Conservation (phyloP, 805 yeast genomes). For the Priceomyces fermenticarens region DNA sequence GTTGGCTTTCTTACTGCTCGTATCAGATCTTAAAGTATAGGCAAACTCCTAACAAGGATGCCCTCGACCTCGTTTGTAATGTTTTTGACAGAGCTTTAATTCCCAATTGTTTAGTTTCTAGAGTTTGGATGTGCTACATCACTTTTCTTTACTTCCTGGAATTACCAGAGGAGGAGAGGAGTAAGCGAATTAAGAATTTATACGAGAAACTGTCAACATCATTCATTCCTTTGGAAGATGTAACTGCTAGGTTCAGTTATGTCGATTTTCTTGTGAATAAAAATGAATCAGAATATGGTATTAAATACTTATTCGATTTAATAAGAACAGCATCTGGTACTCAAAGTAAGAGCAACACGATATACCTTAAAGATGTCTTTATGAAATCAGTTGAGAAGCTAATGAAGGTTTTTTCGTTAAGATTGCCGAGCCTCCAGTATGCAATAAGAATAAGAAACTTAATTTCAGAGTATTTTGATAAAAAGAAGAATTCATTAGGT, state of each 20-base stretch:
- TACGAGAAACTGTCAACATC: slow-evolving; percentile 52
- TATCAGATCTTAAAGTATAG: slow-evolving; percentile 41
- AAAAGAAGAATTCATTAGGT: slow-evolving; percentile 6
- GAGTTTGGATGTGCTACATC: slow-evolving; percentile 68
- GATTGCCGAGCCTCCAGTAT: slow-evolving; percentile 6
- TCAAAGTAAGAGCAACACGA: not conserved
- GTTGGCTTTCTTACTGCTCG: slow-evolving; percentile 65
- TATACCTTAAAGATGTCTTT: slow-evolving; percentile 17
- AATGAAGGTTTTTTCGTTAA: slow-evolving; percentile 9
- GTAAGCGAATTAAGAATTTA: slow-evolving; percentile 34
- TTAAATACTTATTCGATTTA: slow-evolving; percentile 25
- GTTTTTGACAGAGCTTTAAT: slow-evolving; percentile 73
- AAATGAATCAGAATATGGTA: slow-evolving; percentile 17
- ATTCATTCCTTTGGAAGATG: slow-evolving; percentile 31
- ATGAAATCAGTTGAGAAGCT: slow-evolving; percentile 11
- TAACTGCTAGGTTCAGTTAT: slow-evolving; percentile 22
- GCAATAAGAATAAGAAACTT: slow-evolving; percentile 16
- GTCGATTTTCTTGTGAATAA: slow-evolving; percentile 18
- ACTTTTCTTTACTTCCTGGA: slow-evolving; percentile 44
- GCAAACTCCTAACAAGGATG: slow-evolving; percentile 3
- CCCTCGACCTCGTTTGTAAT: slow-evolving; percentile 31
- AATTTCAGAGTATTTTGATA: slow-evolving; percentile 15
- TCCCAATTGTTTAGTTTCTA: slow-evolving; percentile 58
- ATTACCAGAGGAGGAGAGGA: slow-evolving; percentile 14
- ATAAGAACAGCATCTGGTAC: slow-evolving; percentile 22